Conservation (phyloP, 1,284 basidiomycete species). For the Tilletia setariae region DNA sequence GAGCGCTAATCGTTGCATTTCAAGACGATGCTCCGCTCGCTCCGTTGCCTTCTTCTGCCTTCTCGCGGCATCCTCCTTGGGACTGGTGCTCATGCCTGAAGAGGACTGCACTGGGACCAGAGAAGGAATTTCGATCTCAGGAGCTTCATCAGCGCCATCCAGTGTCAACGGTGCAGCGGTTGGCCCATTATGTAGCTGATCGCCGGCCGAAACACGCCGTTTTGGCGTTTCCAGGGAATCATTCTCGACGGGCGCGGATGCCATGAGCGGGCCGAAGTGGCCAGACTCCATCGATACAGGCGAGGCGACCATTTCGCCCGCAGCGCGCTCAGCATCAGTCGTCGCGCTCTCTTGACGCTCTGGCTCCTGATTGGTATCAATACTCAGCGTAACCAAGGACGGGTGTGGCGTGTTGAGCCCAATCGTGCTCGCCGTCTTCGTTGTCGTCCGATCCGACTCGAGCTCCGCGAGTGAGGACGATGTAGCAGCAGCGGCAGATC, state of each 20-base stretch:
- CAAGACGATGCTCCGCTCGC: constrained; percentile 4
- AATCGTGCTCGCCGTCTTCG: too few species aligned
- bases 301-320: background rate
- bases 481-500: too few species aligned
- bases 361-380: too few species aligned
- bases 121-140: too few species aligned
- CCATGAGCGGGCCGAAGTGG: background rate
- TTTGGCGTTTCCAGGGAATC: too few species aligned
- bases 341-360: too few species aligned
- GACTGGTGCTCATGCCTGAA: background rate
- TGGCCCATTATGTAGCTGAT: too few species aligned
- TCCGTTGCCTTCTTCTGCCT: background rate
- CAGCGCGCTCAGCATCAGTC: background rate
- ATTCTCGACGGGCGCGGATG: background rate
- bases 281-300: background rate
- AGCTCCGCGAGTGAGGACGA: too few species aligned
- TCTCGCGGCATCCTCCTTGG: background rate
- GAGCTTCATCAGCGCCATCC: too few species aligned
- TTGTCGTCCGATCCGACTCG: too few species aligned
- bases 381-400: background rate
- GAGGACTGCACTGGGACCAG: background rate
- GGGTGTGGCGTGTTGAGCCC: background rate
- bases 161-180: too few species aligned
- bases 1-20: constrained; percentile 33
- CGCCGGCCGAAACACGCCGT: too few species aligned